These are phyloP conservation scores for Smittium culicis DNA, from an alignment of 371 early-diverging fungal genomes.

Conservation along the genomic window DNA sequence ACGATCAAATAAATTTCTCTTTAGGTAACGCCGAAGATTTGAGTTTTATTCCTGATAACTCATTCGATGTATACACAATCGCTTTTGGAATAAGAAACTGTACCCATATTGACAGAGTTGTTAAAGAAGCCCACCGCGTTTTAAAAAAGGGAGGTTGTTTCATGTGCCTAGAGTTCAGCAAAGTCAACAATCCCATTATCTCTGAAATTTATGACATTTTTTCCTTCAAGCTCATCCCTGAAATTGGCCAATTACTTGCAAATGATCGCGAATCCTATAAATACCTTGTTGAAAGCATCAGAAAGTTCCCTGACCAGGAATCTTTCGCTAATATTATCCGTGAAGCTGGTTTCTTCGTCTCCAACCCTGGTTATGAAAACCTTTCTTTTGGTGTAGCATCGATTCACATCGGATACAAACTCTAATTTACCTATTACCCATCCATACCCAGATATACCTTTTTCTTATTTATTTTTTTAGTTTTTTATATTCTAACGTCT, in stretches of 20 bases:
- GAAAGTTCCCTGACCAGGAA: slow-evolving; percentile 84
- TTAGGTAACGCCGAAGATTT: no score
- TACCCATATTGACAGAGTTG: no score
- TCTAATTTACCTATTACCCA: slow-evolving; percentile 18
- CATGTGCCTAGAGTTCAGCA: slow-evolving; percentile 85
- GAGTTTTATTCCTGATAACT: no score
- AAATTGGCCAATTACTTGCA: slow-evolving; percentile 75
- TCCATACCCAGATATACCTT: no score
- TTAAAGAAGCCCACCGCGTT: no score
- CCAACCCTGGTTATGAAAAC: slow-evolving; percentile 82
- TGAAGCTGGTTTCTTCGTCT: slow-evolving; percentile 77
- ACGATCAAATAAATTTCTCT: no score
- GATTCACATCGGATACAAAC: slow-evolving; percentile 84
- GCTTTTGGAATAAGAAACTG: no score
- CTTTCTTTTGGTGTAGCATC: slow-evolving; percentile 93
- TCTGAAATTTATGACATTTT: slow-evolving; percentile 76
- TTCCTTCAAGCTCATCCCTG: slow-evolving; percentile 88
- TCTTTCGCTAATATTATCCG: slow-evolving; percentile 81
- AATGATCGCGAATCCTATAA: slow-evolving; percentile 86
- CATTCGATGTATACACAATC: no score
- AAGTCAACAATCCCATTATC: slow-evolving; percentile 74
- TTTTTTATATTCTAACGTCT: no score
- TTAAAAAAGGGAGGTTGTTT: no score
- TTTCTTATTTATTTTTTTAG: no score
- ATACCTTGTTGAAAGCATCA: slow-evolving; percentile 95